Base-by-base conservation (phyloP, 805 yeast species). In the Clavispora phyllophila region DNA sequence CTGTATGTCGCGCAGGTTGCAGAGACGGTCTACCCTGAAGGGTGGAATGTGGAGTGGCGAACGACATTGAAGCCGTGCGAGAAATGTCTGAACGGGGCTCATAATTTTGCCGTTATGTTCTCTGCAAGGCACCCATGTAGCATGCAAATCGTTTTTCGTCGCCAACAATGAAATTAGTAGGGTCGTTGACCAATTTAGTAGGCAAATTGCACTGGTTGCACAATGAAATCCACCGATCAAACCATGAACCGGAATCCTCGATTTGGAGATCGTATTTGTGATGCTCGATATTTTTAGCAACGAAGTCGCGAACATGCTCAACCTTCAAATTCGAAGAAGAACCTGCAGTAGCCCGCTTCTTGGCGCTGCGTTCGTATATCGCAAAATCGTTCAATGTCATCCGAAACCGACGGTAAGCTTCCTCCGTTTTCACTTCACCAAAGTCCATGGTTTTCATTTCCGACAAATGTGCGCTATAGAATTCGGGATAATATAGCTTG, bases 151-250 rank as follows among this genome's bases (percentile, higher is more conserved):
- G 49, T 46, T 70, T 70, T 18, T 62, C 66, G 41, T 68, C 72
- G 4, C 73, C 75, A 9, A 70, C 61, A 9, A 70, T 49, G 46
- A 66, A 70, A 42, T 70, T 70, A 18, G 54, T 50, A 17, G 58
- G 54, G 37, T 60, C 50, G 27, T 62, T 57, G 1, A 49, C 65
- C 4, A 66, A 41, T 4, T 25, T 29, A 3, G 33, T 37, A 4
- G 63, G 58, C 2, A 67, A 34, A 2, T 50, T 18, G 23, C 43
- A 37, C 10, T 38, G 39, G 29, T 63, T 62, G 36, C 65, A 51
- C 10, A 68, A 41, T 5, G 45, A 33, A 36, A 59, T 45, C 73
- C 73, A 68, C 29, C 57, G 60, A 18, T 54, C 57, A 40, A 54
- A 63, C 35, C 39, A 36, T 4, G 23, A 31, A 8, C 50, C 26